Base-by-base conservation (phyloP, 1,284 basidiomycete genomes). In the Naganishia sp. region DNA sequence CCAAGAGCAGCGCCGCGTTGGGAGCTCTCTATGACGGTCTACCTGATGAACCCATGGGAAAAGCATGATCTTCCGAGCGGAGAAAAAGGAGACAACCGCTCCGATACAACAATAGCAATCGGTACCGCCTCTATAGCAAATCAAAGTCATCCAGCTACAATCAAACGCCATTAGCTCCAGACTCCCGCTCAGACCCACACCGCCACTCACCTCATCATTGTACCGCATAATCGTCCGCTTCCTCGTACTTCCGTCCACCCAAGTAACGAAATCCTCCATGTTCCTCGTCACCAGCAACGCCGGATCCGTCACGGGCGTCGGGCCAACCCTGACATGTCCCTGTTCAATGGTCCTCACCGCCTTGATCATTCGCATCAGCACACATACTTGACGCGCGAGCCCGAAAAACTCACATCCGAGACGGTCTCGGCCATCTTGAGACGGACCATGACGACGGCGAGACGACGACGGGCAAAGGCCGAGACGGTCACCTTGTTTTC, bases 241-340 rank as follows among this genome's bases (percentile, higher is more conserved):
- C 78, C 98, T 86, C 78, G 95, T 96, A 72, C 90, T 94, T 28
- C 93, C 94, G 79, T 99, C 94, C 18, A 99, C 94, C 96, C 96
- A 99, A 23, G 96, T 98, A 55, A 99, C 93, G 80, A 97, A 99
- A 83, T 99, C 96, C 77, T 99, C 94, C 92, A 96, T 94, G 73
- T 94, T 92, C 86, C 94, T 84, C 28, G 94, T 96, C 70, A 99
- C 94, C 66, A 99, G 85, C 81, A 90, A 98, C 1, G 95, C 96
- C 2, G 96, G 96, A 78, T 99, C 96, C 0, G 90, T 95, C 74
- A 99, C 88, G 0, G 92, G 91, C 74, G 97, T 92, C 31, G 96
- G 93, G 6, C 96, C 96, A 15, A 99, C 94, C 42, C 96, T 88
- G 70, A 99, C 88, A 79, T 99, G 95, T 0, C 96, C 96, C 79